A percentile compares a stretch with the other conserved stretches of the same genome.
Evolutionary conservation across 371 early-diverging fungal genomes (phyloP).

Genomic region (Zychaea mexicana): DNA sequence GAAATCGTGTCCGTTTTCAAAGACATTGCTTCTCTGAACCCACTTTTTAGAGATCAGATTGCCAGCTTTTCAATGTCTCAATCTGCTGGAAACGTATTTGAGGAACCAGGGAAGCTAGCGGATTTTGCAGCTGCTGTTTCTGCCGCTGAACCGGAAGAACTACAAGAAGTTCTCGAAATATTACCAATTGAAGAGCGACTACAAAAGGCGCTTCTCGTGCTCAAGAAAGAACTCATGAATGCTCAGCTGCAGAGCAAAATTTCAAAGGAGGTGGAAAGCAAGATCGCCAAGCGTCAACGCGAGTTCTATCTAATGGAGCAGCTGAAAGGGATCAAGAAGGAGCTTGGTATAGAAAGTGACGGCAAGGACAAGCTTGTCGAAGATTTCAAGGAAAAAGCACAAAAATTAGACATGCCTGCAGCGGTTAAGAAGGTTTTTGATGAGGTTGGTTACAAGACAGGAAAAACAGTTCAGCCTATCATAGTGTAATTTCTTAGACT

Average conservation of each 20-base stretch:
- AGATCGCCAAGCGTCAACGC: slow-evolving; percentile 93
- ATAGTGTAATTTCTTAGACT: not conserved
- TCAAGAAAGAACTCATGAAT: slow-evolving; percentile 96
- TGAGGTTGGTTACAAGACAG: slow-evolving; percentile 78
- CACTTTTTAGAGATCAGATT: slow-evolving; percentile 95
- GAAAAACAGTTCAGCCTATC: not conserved
- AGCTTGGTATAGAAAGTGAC: slow-evolving; percentile 94
- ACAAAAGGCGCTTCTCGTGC: slow-evolving; percentile 85
- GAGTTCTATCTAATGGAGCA: slow-evolving; percentile 98
- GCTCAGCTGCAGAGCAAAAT: slow-evolving; percentile 96
- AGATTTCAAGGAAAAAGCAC: slow-evolving; percentile 83
- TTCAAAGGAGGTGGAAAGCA: slow-evolving; percentile 92
- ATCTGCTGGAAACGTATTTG: slow-evolving; percentile 92
- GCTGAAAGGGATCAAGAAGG: slow-evolving; percentile 97
- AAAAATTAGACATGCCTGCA: slow-evolving; percentile 85
- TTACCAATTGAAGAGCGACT: slow-evolving; percentile 91
- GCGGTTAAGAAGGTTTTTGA: slow-evolving; percentile 95
- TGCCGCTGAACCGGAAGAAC: slow-evolving; percentile 85
- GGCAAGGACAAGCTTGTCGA: slow-evolving; percentile 96
- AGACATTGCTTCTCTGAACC: slow-evolving; percentile 91
- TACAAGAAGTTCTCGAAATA: slow-evolving; percentile 90
- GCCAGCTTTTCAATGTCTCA: slow-evolving; percentile 93
- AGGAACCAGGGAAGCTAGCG: slow-evolving; percentile 92
- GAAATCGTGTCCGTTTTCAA: slow-evolving; percentile 95
- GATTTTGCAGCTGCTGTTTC: slow-evolving; percentile 97